Evolutionary conservation across 2,329 filamentous ascomycete genomes (phyloP), one percentile per base, ranked within the genome.

Genomic region (Pyrenochaeta sp.): DNA sequence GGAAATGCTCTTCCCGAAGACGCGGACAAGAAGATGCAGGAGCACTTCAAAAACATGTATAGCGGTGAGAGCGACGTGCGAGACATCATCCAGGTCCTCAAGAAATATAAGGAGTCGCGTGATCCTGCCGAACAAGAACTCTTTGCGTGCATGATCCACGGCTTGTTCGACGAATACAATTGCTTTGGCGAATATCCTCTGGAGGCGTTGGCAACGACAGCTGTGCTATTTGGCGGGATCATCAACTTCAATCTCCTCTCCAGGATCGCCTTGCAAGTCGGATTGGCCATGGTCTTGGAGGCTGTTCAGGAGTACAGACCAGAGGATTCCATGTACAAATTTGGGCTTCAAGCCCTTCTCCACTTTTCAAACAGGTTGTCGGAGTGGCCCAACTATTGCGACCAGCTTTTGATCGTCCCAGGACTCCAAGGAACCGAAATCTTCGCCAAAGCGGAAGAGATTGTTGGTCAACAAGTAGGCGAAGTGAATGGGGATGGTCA

Each of bases 41-140:
- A 96, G 56, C 87, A 96, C 52, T 99, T 96, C 71, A 96, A 96
- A 72, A 89, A 89, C 63, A 97, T 99, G 92, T 99, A 99, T 68
- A 89, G 90, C 55, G 88, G 90, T 55, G 90, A 96, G 56, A 85
- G 92, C 14, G 87, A 93, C 51, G 89, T 96, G 13, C 84, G 90
- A 41, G 85, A 90, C 41, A 89, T 99, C 53, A 88, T 99, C 37
- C 86, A 89, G 50, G 83, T 90, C 26, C 82, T 99, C 62, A 86
- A 90, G 53, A 82, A 83, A 42, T 96, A 96, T 75, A 97, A 99
- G 69, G 85, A 85, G 42, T 97, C 95, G 0, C 84, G 85, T 34
- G 88, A 94, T 48, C 81, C 90, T 2, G 77, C 87, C 11, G 90
- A 96, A 48, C 94, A 97, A 68, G 94, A 99, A 67, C 82, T 96